phyloP scores from a whole-genome alignment of 2,329 filamentous ascomycete species.

The Colletotrichum cordylinicola region DNA sequence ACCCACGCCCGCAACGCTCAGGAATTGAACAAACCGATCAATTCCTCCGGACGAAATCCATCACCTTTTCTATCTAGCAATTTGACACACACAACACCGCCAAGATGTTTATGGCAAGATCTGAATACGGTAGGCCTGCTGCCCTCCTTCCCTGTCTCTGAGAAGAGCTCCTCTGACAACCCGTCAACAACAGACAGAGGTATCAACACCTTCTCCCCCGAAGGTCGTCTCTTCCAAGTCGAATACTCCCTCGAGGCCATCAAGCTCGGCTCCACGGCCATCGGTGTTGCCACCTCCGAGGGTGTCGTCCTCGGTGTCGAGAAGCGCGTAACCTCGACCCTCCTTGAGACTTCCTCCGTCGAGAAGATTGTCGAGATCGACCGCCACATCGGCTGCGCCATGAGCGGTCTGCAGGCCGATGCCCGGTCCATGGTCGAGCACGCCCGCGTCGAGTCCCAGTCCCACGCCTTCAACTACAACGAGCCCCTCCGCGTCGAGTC shows the following conservation, averaged over 20 bases:
- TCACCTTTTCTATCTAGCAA: background rate
- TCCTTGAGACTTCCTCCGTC: constrained; percentile 96
- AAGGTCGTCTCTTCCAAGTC: constrained; percentile 99
- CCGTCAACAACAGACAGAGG: constrained; percentile 16
- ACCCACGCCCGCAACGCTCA: background rate
- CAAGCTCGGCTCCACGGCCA: constrained; percentile 98
- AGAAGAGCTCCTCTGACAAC: constrained; percentile 37
- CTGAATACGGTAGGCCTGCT: constrained; percentile 88
- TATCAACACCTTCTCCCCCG: constrained; percentile 90
- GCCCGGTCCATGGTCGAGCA: constrained; percentile 98
- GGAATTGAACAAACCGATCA: background rate
- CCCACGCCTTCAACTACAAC: constrained; percentile 97
- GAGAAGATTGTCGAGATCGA: constrained; percentile 99
- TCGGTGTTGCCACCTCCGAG: constrained; percentile 94
- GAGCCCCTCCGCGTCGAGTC: constrained; percentile 95
- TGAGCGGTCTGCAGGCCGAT: constrained; percentile 97
- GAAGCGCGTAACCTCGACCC: constrained; percentile 97
- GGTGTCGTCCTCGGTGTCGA: constrained; percentile 97
- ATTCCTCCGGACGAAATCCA: background rate
- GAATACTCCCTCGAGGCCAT: constrained; percentile 99
- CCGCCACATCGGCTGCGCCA: constrained; percentile 97
- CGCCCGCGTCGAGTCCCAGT: constrained; percentile 96
- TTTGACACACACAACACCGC: constrained; percentile 42
- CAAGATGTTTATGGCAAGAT: constrained; percentile 99
- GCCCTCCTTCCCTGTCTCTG: constrained; percentile 26